A percentile compares a stretch with the other conserved stretches of the same genome.
Evolutionary conservation across 1,284 basidiomycete genomes (phyloP).

Genomic region (Melanopsichium pennsylvanicum): DNA sequence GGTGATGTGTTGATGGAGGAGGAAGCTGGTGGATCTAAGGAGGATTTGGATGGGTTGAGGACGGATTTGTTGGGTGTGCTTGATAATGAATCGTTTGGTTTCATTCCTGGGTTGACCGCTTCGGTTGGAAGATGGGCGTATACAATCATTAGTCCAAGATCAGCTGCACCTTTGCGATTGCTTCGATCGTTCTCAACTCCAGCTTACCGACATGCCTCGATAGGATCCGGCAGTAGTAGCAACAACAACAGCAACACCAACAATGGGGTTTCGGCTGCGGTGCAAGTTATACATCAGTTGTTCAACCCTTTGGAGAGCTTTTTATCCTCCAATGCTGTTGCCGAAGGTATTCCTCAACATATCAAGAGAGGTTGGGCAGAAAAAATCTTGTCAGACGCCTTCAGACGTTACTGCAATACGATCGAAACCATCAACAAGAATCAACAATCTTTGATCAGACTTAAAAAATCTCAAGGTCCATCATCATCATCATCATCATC

Average conservation of each 20-base stretch:
- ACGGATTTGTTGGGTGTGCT: slow-evolving; percentile 9
- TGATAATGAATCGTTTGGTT: slow-evolving; percentile 19
- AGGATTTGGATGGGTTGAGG: slow-evolving; percentile 3
- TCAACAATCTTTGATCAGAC: slow-evolving; percentile 54
- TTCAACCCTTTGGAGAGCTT: slow-evolving; percentile 20
- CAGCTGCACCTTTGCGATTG: slow-evolving; percentile 82
- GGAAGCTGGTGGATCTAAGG: too few relatives aligned
- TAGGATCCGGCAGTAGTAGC: too few relatives aligned
- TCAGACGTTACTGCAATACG: slow-evolving; percentile 38
- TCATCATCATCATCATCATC: background rate
- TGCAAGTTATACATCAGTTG: slow-evolving; percentile 23
- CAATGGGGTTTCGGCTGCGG: background rate
- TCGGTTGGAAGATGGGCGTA: slow-evolving; percentile 11
- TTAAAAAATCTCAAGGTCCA: slow-evolving; percentile 45
- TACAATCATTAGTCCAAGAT: slow-evolving; percentile 77
- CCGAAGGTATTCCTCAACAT: background rate
- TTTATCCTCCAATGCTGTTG: background rate
- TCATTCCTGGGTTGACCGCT: slow-evolving; percentile 11
- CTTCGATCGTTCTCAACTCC: slow-evolving; percentile 85
- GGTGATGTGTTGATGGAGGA: background rate
- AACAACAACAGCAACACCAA: slow-evolving; percentile 62
- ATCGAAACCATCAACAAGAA: slow-evolving; percentile 60
- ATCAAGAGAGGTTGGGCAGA: slow-evolving; percentile 16
- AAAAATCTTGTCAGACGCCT: slow-evolving; percentile 23
- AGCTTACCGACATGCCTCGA: slow-evolving; percentile 76